Conservation (phyloP, 208 protist genomes). For the Leishmania turanica region DNA sequence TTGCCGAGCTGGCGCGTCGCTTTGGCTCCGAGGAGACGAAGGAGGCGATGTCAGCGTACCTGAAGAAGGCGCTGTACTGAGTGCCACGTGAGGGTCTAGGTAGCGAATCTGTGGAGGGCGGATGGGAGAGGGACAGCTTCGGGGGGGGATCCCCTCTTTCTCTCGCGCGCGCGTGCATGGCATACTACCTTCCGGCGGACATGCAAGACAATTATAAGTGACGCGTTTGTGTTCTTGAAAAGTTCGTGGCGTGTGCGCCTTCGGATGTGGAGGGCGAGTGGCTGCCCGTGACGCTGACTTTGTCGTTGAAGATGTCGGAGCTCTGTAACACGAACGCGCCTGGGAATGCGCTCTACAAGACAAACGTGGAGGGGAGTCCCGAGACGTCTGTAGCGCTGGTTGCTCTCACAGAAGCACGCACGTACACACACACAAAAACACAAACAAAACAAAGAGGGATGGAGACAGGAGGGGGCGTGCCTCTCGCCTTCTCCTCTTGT, state of each 20-base stretch:
- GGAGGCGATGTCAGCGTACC: slow-evolving; percentile 20
- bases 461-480: not conserved
- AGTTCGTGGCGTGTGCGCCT: not conserved
- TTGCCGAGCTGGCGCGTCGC: slow-evolving; percentile 36
- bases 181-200: not conserved
- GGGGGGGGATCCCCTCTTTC: not conserved
- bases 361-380: not conserved
- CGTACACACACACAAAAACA: not conserved
- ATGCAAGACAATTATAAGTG: not conserved
- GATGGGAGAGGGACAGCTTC: not conserved
- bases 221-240: not conserved
- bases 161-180: not conserved
- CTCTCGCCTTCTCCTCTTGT: not conserved
- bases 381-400: not conserved
- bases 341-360: not conserved
- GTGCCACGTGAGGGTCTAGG: not conserved
- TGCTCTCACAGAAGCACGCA: not conserved
- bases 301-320: not conserved
- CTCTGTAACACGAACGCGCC: not conserved
- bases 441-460: not conserved
- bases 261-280: not conserved
- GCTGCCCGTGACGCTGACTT: not conserved
- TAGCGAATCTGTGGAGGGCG: not conserved
- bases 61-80: slow-evolving; percentile 45
- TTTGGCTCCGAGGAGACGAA: slow-evolving; percentile 48